These are phyloP conservation scores for Trichosporon ovoides DNA, from an alignment of 1,284 basidiomycete genomes.

Conservation along the genomic window DNA sequence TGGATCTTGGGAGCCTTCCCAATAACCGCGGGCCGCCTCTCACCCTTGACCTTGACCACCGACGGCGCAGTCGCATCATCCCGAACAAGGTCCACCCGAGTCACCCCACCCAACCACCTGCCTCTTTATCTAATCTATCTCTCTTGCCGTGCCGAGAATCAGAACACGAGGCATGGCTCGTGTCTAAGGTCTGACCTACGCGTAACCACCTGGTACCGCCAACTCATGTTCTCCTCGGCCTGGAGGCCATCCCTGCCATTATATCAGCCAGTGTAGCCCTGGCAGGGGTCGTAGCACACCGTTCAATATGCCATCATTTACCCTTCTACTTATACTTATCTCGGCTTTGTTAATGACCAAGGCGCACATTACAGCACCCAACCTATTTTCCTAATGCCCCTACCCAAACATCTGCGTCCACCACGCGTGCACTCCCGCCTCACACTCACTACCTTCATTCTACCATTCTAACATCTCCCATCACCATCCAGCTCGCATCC, in stretches of 20 bases:
- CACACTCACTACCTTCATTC: neutral
- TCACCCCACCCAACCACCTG: conserved; percentile 6
- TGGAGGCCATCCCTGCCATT: neutral
- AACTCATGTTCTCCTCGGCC: neutral
- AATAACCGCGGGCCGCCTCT: neutral
- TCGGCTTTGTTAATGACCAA: neutral
- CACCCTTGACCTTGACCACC: conserved; percentile 1
- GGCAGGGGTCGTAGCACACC: no score
- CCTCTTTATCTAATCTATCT: conserved; percentile 6
- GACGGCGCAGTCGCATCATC: conserved; percentile 5
- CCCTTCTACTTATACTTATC: no score
- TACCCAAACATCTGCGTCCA: conserved; percentile 1
- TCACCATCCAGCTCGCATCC: conserved; percentile 4
- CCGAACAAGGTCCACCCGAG: conserved; percentile 6
- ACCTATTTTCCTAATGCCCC: neutral
- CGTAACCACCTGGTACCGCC: neutral
- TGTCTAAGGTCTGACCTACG: neutral
- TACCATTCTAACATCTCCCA: conserved; percentile 5
- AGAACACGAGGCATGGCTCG: conserved; percentile 4
- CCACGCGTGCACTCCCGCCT: conserved; percentile 5
- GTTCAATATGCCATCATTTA: no score
- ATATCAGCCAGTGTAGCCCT: conserved; percentile 5
- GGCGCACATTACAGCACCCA: neutral
- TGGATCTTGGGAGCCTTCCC: no score
- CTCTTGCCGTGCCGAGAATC: conserved; percentile 1